Evolutionary conservation across 1,139 yeast species (phyloP), one percentile per base, ranked within the genome.

Genomic region (Blastobotrys elegans): DNA sequence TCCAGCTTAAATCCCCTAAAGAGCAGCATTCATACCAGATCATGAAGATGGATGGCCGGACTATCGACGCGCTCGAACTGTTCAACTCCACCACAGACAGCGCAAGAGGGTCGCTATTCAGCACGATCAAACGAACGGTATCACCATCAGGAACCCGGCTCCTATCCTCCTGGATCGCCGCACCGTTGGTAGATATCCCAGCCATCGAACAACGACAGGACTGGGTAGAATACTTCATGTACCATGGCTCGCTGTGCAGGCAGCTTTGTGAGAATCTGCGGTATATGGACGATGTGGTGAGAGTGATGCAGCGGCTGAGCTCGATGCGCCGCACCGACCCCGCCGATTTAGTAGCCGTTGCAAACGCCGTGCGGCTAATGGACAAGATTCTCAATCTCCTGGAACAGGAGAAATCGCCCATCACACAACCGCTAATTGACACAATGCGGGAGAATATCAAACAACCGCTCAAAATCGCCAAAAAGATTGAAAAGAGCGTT

Each of bases 71-170:
- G 1, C 70, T 92, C 43, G 98, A 92, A 59, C 67, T 92, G 27
- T 76, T 76, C 43, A 67, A 70, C 38, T 74, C 85, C 0, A 68
- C 80, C 6, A 83, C 79, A n/a, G 76, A 76, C 16, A 73, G 81
- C 13, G 70, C 69, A 4, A 74, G 75, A 11, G 96, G 96, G 0
- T 82, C 96, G 0, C 66, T 92, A 16, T 68, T 86, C 11, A 76
- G 79, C 16, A 75, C 87, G 0, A 75, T 92, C 7, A 77, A 79
- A 50, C 69, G 84, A 48, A 92, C 97, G 0, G 77, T 77, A 1
- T 88, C 98, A 0, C 75, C 82, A 1, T 80, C 95, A 0, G 98
- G 98, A 0, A 70, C 95, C 0, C 70, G 98, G 42, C 61, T 85
- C 20, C 68, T 92, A 17, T 76, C 82, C 2, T 82, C 82, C 47